phyloP scores from a whole-genome alignment of 2,329 filamentous ascomycete species.

The Calonectria honghensis region DNA sequence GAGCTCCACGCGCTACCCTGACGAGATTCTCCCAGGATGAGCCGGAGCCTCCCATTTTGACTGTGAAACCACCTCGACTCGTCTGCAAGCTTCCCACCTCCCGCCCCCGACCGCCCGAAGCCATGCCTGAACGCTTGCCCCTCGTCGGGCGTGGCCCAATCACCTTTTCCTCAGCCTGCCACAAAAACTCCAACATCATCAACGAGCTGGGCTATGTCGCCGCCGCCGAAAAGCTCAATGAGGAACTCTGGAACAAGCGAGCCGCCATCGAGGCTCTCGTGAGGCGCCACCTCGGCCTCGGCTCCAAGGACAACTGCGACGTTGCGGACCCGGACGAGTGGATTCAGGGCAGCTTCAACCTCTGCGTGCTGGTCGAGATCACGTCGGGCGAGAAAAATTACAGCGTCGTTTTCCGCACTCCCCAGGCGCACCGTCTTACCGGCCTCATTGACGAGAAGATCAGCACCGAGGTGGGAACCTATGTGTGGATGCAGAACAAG shows the following conservation, averaged over 20 bases:
- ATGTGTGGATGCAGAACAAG: slow-evolving; percentile 53
- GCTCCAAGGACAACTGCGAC: slow-evolving; percentile 49
- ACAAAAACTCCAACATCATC: slow-evolving; percentile 26
- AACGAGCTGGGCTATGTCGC: slow-evolving; percentile 17
- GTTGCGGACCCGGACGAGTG: slow-evolving; percentile 51
- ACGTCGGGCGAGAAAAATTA: slow-evolving; percentile 39
- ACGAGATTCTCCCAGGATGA: slow-evolving; percentile 14
- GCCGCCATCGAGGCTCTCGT: slow-evolving; percentile 35
- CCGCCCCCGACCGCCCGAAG: background rate
- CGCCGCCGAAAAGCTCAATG: slow-evolving; percentile 15
- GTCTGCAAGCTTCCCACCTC: slow-evolving; percentile 14
- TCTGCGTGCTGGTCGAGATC: slow-evolving; percentile 58
- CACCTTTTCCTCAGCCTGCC: slow-evolving; percentile 21
- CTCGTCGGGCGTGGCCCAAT: slow-evolving; percentile 28
- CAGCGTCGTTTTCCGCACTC: slow-evolving; percentile 18
- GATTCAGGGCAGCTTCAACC: slow-evolving; percentile 60
- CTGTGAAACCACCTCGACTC: slow-evolving; percentile 5
- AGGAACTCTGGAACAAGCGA: slow-evolving; percentile 24
- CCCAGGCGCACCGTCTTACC: slow-evolving; percentile 37
- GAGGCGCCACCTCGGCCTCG: slow-evolving; percentile 53
- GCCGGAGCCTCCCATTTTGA: slow-evolving; percentile 1
- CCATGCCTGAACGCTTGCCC: slow-evolving; percentile 25
- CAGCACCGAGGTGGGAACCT: slow-evolving; percentile 53
- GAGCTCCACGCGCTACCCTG: slow-evolving; percentile 18
- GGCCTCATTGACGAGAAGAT: slow-evolving; percentile 67